Evolutionary conservation across 2,329 filamentous ascomycete species (phyloP).

Genomic region (Microcyclospora tardicrescens): DNA sequence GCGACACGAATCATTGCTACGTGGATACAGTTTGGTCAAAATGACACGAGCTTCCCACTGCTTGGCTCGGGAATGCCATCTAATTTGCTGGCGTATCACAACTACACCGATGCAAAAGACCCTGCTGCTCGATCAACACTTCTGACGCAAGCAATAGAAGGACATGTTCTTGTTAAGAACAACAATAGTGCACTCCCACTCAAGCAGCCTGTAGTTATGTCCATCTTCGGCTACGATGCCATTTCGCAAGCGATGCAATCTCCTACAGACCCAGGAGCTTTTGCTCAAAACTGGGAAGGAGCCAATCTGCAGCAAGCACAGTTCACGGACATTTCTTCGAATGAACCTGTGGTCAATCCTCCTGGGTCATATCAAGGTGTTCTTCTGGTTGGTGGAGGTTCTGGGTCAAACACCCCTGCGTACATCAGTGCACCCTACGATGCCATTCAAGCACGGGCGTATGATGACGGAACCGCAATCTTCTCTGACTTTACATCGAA

Average conservation of each 20-base stretch:
- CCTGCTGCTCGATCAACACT: conserved; percentile 35
- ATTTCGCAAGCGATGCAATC: conserved; percentile 20
- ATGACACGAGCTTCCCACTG: conserved; percentile 27
- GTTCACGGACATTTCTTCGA: conserved; percentile 21
- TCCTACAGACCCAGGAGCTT: conserved; percentile 9
- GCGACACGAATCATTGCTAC: conserved; percentile 38
- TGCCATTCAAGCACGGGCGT: conserved; percentile 22
- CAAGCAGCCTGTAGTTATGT: conserved; percentile 36
- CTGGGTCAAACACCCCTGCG: conserved; percentile 21
- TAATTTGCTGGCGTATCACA: conserved; percentile 38
- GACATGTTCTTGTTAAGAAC: conserved; percentile 54
- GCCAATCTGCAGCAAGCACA: conserved; percentile 11
- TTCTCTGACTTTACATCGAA: conserved; percentile 45
- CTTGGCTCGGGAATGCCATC: conserved; percentile 39
- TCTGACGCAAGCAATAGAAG: conserved; percentile 47
- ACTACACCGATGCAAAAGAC: conserved; percentile 43
- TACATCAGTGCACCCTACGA: conserved; percentile 25
- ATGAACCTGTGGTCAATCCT: conserved; percentile 13
- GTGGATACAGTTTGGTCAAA: conserved; percentile 44
- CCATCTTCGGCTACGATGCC: conserved; percentile 50
- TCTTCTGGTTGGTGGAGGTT: conserved; percentile 25
- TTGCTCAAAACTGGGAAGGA: conserved; percentile 15
- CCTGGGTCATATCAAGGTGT: conserved; percentile 19
- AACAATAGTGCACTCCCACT: conserved; percentile 42
- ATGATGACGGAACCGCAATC: conserved; percentile 43